Conservation (phyloP, 257 asterid genomes). For the Gentiana straminea region DNA sequence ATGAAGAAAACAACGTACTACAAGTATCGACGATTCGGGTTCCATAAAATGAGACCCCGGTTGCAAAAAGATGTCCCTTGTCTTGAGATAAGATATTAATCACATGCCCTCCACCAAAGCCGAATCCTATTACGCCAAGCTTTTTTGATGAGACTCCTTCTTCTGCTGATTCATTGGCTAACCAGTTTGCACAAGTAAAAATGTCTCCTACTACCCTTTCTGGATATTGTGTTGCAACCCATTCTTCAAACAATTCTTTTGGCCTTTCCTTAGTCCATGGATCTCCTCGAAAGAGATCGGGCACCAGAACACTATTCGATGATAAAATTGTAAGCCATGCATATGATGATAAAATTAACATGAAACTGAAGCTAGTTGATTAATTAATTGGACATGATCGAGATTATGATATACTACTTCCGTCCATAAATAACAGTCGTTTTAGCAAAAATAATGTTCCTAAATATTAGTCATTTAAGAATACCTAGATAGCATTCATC, state of each 20-base stretch:
- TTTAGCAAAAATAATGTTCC: too few species aligned
- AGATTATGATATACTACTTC: too few species aligned
- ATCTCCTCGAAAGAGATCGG: slow-evolving; percentile 60
- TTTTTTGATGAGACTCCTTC: slow-evolving; percentile 58
- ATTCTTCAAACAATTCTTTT: slow-evolving; percentile 28
- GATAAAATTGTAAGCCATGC: neutral
- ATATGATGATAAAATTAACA: too few species aligned
- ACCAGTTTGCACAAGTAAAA: slow-evolving; percentile 53
- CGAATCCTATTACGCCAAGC: slow-evolving; percentile 70
- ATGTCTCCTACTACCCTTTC: slow-evolving; percentile 30
- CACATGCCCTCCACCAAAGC: slow-evolving; percentile 67
- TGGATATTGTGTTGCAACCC: slow-evolving; percentile 33
- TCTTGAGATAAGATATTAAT: slow-evolving; percentile 61
- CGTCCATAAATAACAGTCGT: too few species aligned
- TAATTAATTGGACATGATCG: too few species aligned
- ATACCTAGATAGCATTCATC: too few species aligned
- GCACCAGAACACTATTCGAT: slow-evolving; percentile 65
- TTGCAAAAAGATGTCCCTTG: slow-evolving; percentile 36
- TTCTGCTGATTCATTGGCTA: slow-evolving; percentile 44
- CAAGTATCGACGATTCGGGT: slow-evolving; percentile 26
- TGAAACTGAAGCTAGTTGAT: too few species aligned
- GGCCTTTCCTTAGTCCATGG: slow-evolving; percentile 61
- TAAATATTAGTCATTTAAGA: too few species aligned
- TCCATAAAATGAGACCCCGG: slow-evolving; percentile 65
- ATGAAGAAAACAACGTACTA: slow-evolving; percentile 5